phyloP scores from a whole-genome alignment of 2,329 filamentous ascomycete species.

The Arachnomyces sp. region DNA sequence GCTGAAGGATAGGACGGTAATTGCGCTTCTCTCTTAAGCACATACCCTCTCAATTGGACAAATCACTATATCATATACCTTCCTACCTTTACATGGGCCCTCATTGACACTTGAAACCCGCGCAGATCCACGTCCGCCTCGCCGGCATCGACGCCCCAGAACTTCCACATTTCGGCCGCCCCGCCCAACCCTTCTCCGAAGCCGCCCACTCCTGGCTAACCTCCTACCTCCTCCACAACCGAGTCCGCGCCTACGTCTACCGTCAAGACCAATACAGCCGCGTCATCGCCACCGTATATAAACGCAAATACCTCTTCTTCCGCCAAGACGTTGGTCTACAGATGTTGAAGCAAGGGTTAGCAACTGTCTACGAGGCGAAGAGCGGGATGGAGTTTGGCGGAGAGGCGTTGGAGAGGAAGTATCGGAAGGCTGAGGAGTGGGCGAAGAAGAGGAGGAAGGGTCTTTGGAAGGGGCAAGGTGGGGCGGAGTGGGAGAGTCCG shows the following conservation, averaged over 20 bases:
- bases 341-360: conserved; percentile 78
- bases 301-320: conserved; percentile 51
- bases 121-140: conserved; percentile 71
- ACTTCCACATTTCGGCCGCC: conserved; percentile 80
- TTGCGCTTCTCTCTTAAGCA: conserved; percentile 5
- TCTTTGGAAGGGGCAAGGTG: conserved; percentile 61
- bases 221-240: conserved; percentile 60
- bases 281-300: conserved; percentile 76
- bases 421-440: conserved; percentile 40
- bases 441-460: conserved; percentile 60
- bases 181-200: conserved; percentile 72
- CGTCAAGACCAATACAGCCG: conserved; percentile 87
- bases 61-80: background rate
- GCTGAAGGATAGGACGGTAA: conserved; percentile 68
- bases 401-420: conserved; percentile 44
- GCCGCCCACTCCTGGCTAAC: conserved; percentile 81
- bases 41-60: background rate
- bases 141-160: conserved; percentile 93
- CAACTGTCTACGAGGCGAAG: conserved; percentile 92
- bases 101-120: background rate
- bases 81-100: background rate
- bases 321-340: conserved; percentile 77
- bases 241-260: conserved; percentile 76
- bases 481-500: conserved; percentile 66
- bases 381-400: conserved; percentile 81